Conservation (phyloP, 1,284 basidiomycete species). For the Puccinia triticina region DNA sequence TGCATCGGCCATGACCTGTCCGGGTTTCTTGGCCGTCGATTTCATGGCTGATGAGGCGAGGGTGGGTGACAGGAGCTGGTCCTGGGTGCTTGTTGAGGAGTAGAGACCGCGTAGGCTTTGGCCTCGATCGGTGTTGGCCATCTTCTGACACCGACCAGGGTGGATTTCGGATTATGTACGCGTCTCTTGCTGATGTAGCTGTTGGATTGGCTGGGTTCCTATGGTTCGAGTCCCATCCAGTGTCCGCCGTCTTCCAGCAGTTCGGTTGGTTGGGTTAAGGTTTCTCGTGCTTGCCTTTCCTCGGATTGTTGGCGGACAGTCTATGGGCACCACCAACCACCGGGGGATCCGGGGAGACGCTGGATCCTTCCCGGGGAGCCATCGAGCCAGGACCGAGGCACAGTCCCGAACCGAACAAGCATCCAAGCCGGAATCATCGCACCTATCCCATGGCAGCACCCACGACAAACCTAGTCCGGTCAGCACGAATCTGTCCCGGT, state of each 20-base stretch:
- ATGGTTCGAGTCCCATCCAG: neutral
- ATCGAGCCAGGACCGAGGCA: too few species aligned
- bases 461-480: constrained; percentile 23
- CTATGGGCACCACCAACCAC: neutral
- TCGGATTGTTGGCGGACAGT: neutral
- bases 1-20: constrained; percentile 63
- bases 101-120: constrained; percentile 44
- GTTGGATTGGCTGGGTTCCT: too few species aligned
- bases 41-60: constrained; percentile 40
- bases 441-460: constrained; percentile 2
- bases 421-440: too few species aligned
- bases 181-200: too few species aligned
- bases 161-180: neutral
- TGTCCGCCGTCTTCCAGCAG: neutral
- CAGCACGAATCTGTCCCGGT: neutral
- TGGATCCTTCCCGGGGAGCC: too few species aligned
- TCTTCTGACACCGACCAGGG: constrained; percentile 1
- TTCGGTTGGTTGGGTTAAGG: too few species aligned
- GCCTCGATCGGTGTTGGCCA: constrained; percentile 43
- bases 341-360: too few species aligned
- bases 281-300: too few species aligned
- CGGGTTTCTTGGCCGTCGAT: constrained; percentile 53
- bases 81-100: constrained; percentile 29
- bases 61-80: constrained; percentile 33
- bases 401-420: too few species aligned